These are phyloP conservation scores for Macrophomina phaseolina DNA, from an alignment of 2,329 filamentous ascomycete genomes.

Conservation along the genomic window DNA sequence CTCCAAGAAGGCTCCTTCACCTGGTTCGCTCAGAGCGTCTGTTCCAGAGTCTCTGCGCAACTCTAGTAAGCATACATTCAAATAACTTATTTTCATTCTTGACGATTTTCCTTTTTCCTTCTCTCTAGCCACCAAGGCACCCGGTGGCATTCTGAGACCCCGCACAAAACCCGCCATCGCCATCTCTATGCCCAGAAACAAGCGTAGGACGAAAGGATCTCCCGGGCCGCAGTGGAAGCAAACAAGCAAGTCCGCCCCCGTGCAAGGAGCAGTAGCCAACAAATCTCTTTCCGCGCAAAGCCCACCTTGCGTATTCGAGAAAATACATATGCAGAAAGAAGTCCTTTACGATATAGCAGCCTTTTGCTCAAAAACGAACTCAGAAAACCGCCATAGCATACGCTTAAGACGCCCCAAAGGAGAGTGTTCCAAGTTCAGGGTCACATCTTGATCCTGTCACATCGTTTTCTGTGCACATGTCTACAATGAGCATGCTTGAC, in stretches of 20 bases:
- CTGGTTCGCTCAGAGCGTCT: slow-evolving; percentile 21
- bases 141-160: background rate
- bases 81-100: background rate
- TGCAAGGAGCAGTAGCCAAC: background rate
- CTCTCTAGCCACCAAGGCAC: background rate
- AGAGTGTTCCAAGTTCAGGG: background rate
- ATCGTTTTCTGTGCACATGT: too few species aligned
- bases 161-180: background rate
- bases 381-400: too few species aligned
- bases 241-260: background rate
- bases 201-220: background rate
- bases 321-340: background rate
- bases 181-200: background rate
- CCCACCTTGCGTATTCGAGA: background rate
- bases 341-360: background rate
- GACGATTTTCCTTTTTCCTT: slow-evolving; percentile 2
- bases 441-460: too few species aligned
- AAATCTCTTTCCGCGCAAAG: background rate
- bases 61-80: slow-evolving; percentile 12
- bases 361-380: background rate
- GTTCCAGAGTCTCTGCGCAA: slow-evolving; percentile 19
- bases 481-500: too few species aligned
- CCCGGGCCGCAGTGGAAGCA: background rate
- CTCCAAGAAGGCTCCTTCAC: slow-evolving; percentile 11
- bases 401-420: background rate